These are phyloP conservation scores for Alternaria tenuissima DNA, from an alignment of 2,329 filamentous ascomycete genomes.

Conservation along the genomic window DNA sequence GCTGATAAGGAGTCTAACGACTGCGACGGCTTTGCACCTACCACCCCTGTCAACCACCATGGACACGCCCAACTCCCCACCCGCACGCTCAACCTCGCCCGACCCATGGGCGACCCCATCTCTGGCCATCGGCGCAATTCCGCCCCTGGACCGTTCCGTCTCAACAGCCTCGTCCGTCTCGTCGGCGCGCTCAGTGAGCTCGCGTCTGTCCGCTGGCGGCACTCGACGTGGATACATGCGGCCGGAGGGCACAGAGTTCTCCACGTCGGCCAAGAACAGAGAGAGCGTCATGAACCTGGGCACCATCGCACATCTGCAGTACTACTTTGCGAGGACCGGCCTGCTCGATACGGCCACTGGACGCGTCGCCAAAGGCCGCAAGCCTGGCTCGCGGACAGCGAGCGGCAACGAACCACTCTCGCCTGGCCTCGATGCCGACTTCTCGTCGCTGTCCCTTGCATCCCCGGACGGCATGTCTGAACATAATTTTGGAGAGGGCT, in stretches of 20 bases:
- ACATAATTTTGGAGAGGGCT: conserved; percentile 45
- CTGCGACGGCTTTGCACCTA: conserved; percentile 20
- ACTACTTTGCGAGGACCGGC: conserved; percentile 96
- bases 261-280: conserved; percentile 84
- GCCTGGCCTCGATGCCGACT: conserved; percentile 40
- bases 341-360: conserved; percentile 92
- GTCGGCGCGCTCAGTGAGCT: conserved; percentile 69
- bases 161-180: conserved; percentile 67
- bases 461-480: conserved; percentile 34
- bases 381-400: conserved; percentile 50
- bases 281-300: conserved; percentile 97
- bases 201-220: conserved; percentile 56
- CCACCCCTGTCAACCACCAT: conserved; percentile 31
- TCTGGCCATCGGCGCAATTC: conserved; percentile 67
- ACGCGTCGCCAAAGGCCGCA: conserved; percentile 76
- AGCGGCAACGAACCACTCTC: conserved; percentile 42
- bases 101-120: conserved; percentile 69
- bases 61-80: conserved; percentile 52
- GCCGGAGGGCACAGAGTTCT: conserved; percentile 86
- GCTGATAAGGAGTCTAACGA: conserved; percentile 22
- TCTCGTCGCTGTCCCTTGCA: conserved; percentile 35
- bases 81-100: conserved; percentile 62
- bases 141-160: conserved; percentile 68
- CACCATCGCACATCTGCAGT: conserved; percentile 96
- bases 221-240: conserved; percentile 84